Evolutionary conservation across 441 rosid genomes (phyloP), one percentile per base, ranked within the genome.

Genomic region (Jatropha podagrica): DNA sequence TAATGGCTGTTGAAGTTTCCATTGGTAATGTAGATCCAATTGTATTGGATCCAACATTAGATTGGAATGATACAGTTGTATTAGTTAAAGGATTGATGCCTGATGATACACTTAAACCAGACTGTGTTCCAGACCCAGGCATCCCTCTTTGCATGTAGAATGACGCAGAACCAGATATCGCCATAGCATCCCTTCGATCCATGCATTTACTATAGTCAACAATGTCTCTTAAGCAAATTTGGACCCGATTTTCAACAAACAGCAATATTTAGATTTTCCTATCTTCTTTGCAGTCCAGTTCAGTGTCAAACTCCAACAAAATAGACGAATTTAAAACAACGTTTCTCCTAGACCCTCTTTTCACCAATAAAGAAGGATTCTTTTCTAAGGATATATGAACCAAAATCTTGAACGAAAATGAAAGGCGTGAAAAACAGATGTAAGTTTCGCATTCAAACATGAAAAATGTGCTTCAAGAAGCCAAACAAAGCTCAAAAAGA

Each of bases 181-280:
- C 81, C 90, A 95, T 91, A 66, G 94, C 85, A 71, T 92, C 98
- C 83, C 95, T 90, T 85, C 95, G 89, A 91, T 95, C 99, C 98
- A 95, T 95, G 84, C 93, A 89, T 88, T 85, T 82, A 89, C 85
- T 75, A 63, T 51, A 68, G 81, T 73, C 54, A 65, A 76, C 73
- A 66, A 32, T 61, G 64, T 73, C 72, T 75, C 68, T 51, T 66
- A 27, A 77, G 65, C 80, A 77, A 80, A 75, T 71, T 62, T 52
- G 46, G 74, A 74, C 72, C 77, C 52, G 66, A 58, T 26, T 73
- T 65, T 55, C 40, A 75, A 73, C 68, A 67, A 26, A 71, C 56
- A 69, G 49, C 62, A 71, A 76, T 59, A 72, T 26, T 69, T 44
- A 14, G 60, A 37, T 26, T 23, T 48, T 56, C 46, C 55, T 62